Base-by-base conservation (phyloP, 805 yeast species). In the Lachancea cidri region DNA sequence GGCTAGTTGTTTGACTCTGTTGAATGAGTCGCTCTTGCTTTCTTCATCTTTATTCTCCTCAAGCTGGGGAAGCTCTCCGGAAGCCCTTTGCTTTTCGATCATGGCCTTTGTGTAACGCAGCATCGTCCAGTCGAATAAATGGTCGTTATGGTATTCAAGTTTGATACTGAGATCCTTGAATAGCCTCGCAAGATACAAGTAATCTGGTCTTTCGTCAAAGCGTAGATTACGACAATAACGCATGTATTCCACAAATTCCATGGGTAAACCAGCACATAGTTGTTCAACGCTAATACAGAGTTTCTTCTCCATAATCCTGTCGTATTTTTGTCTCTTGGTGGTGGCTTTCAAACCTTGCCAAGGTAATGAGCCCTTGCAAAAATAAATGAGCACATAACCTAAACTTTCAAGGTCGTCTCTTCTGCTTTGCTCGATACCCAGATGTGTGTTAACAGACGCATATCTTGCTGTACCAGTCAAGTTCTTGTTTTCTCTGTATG, bases 271-370 rank as follows among this genome's bases (percentile, higher is more conserved):
- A 57, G 86, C 79, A 48, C 96, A 89, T 54, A 91, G 74, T 11
- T 80, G 76, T 57, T 86, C 93, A 31, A 89, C 77, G 18, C 95
- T 83, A 6, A 95, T 86, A 37, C 94, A 79, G 79, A 89, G 79
- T 66, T 91, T 91, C 72, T 86, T 86, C 63, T 91, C 97, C 81
- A 91, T 81, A 55, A 91, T 93, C 47, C 96, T 77, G 68, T 91
- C 97, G 66, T 91, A 91, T 67, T 93, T 91, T 65, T 91, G 97
- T 69, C 95, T 86, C 70, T 91, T 91, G 13, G 96, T 87, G 18
- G 91, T 93, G 30, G 98, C 98, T 67, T 88, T 88, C 57, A 91
- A 76, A 3, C 98, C 98, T 68, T 91, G 98, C 98, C 98, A 91
- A 41, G 98, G 98, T 56, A 91, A 77, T 14, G 95, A 84, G 33